Percentiles rank a stretch among this genome's conserved stretches.
These are phyloP conservation scores for Microsporum ferrugineum DNA, from an alignment of 2,329 filamentous ascomycete genomes.

Conservation along the genomic window DNA sequence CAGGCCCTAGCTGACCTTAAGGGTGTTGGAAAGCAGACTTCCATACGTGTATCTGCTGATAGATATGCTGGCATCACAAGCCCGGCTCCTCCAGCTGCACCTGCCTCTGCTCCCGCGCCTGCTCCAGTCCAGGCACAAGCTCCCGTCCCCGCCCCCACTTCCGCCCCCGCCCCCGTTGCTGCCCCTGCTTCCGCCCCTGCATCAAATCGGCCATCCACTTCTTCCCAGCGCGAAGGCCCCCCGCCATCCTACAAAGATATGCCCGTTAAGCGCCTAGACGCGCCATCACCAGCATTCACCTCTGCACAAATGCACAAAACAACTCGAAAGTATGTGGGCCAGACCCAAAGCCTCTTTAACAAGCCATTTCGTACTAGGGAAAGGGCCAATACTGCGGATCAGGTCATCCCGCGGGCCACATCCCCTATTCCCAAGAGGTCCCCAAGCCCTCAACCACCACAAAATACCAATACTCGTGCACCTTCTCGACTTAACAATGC, in stretches of 20 bases:
- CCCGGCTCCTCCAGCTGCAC: slow-evolving; percentile 46
- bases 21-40: slow-evolving; percentile 69
- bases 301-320: slow-evolving; percentile 92
- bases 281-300: slow-evolving; percentile 84
- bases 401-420: slow-evolving; percentile 27
- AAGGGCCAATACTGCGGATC: slow-evolving; percentile 24
- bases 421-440: slow-evolving; percentile 30
- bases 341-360: slow-evolving; percentile 67
- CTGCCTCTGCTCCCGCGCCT: background rate
- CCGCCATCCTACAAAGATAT: slow-evolving; percentile 74
- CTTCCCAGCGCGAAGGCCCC: slow-evolving; percentile 60
- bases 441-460: slow-evolving; percentile 24
- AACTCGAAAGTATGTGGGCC: slow-evolving; percentile 73
- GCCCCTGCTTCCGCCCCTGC: slow-evolving; percentile 22
- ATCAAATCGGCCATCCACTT: slow-evolving; percentile 16
- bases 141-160: background rate
- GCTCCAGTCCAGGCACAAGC: background rate
- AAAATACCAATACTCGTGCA: slow-evolving; percentile 22
- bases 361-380: slow-evolving; percentile 24
- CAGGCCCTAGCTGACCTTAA: slow-evolving; percentile 86
- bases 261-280: slow-evolving; percentile 66
- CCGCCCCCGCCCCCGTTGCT: slow-evolving; percentile 16
- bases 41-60: slow-evolving; percentile 82
- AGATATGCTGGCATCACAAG: slow-evolving; percentile 88
- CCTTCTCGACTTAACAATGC: slow-evolving; percentile 32